Conservation (phyloP, 805 yeast species). For the Tetrapisispora namnaoensis region DNA sequence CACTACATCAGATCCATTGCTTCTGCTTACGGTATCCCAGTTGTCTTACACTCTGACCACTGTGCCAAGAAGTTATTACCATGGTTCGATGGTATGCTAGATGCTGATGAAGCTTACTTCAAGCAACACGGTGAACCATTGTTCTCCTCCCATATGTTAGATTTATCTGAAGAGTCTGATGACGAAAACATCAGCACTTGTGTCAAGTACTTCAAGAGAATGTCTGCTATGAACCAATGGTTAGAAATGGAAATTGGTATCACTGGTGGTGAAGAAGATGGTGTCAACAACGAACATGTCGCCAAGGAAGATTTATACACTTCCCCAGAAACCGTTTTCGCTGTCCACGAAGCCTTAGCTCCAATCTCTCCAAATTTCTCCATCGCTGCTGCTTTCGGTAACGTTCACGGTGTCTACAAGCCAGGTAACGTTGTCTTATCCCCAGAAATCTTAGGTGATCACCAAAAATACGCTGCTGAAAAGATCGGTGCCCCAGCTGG, state of each 20-base stretch:
- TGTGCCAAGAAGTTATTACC: conserved; percentile 97
- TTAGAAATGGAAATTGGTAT: conserved; percentile 99
- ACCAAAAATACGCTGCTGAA: conserved; percentile 80
- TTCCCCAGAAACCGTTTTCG: conserved; percentile 86
- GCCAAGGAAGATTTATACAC: conserved; percentile 85
- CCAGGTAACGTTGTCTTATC: conserved; percentile 93
- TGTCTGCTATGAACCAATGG: conserved; percentile 92
- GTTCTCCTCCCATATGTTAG: conserved; percentile 98
- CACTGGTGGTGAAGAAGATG: conserved; percentile 99
- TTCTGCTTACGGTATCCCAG: conserved; percentile 94
- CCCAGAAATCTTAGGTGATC: conserved; percentile 92
- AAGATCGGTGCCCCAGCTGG: conserved; percentile 42
- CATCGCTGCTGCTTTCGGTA: conserved; percentile 99
- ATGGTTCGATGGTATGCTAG: conserved; percentile 98
- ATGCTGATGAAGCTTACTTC: conserved; percentile 90
- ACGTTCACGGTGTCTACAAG: conserved; percentile 95
- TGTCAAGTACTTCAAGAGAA: conserved; percentile 89
- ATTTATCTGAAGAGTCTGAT: conserved; percentile 92
- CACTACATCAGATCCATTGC: conserved; percentile 96
- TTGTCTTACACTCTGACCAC: conserved; percentile 94
- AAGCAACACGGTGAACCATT: conserved; percentile 83
- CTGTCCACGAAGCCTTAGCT: conserved; percentile 79
- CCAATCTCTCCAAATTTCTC: conserved; percentile 97
- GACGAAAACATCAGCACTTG: conserved; percentile 92
- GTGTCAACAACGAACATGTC: conserved; percentile 96